Evolutionary conservation across 805 yeast genomes (phyloP).

Genomic region (Teunomyces pallodes): DNA sequence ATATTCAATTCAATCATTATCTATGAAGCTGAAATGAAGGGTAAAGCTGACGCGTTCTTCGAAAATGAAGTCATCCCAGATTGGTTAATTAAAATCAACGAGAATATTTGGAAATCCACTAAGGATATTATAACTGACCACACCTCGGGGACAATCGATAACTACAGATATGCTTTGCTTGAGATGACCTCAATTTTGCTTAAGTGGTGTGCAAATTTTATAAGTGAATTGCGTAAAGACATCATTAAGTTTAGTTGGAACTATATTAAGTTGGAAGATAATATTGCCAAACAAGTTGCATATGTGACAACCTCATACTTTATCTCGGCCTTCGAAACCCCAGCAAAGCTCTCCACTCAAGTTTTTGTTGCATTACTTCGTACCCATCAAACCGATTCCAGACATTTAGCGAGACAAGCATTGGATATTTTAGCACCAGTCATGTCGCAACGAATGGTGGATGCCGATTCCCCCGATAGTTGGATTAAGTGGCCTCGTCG

Average conservation of each 20-base stretch:
- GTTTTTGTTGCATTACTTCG: constrained; percentile 86
- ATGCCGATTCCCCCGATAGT: constrained; percentile 50
- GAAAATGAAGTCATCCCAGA: constrained; percentile 32
- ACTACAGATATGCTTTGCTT: constrained; percentile 70
- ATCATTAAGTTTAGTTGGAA: constrained; percentile 95
- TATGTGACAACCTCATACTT: constrained; percentile 85
- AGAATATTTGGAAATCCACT: constrained; percentile 70
- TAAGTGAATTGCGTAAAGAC: constrained; percentile 69
- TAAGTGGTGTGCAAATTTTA: constrained; percentile 58
- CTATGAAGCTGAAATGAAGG: constrained; percentile 53
- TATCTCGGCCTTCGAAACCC: constrained; percentile 84
- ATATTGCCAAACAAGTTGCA: constrained; percentile 86
- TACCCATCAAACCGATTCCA: constrained; percentile 81
- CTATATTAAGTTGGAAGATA: constrained; percentile 83
- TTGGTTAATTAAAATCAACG: constrained; percentile 67
- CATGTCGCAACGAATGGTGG: constrained; percentile 62
- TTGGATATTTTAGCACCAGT: constrained; percentile 87
- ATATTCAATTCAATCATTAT: constrained; percentile 66
- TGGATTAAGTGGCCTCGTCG: constrained; percentile 97
- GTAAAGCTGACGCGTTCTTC: constrained; percentile 48
- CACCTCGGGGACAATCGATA: constrained; percentile 69
- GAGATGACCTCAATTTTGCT: constrained; percentile 79
- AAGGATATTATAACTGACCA: constrained; percentile 50
- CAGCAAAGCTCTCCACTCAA: constrained; percentile 83
- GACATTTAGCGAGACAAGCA: constrained; percentile 81